Percentiles rank a stretch among this genome's conserved stretches.
Conservation (phyloP, 2,329 filamentous ascomycete species). For the Penicillium sp. region DNA sequence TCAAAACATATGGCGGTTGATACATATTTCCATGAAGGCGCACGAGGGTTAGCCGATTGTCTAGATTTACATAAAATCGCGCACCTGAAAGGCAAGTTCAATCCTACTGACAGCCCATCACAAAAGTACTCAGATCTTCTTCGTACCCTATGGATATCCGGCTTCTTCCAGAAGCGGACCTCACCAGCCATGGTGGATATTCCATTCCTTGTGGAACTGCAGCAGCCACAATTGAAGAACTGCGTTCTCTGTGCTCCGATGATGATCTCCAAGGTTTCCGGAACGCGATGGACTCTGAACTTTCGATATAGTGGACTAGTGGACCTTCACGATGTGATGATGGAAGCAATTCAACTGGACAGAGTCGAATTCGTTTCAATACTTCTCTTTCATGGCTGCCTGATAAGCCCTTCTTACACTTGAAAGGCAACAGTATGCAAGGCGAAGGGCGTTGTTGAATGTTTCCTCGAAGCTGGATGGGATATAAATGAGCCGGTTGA, state of each 20-base stretch:
- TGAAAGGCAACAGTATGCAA: not conserved
- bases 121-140: too few relatives aligned
- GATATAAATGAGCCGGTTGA: constrained; percentile 7
- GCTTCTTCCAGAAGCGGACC: not conserved
- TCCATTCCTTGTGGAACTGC: not conserved
- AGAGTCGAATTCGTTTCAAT: not conserved
- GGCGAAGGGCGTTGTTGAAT: constrained; percentile 2
- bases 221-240: not conserved
- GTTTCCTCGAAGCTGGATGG: constrained; percentile 5
- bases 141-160: too few relatives aligned
- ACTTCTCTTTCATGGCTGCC: constrained; percentile 3
- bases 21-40: too few relatives aligned
- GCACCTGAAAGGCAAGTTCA: too few relatives aligned
- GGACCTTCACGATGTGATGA: constrained; percentile 2
- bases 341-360: constrained; percentile 2
- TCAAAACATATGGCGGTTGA: constrained; percentile 7
- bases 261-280: not conserved
- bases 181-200: not conserved
- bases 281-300: not conserved
- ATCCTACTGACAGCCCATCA: too few relatives aligned
- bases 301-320: constrained; percentile 1
- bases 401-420: not conserved
- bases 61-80: too few relatives aligned
- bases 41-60: too few relatives aligned
- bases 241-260: not conserved